Evolutionary conservation across 106 monocot species (phyloP).

Genomic region (Agapanthus africanus): DNA sequence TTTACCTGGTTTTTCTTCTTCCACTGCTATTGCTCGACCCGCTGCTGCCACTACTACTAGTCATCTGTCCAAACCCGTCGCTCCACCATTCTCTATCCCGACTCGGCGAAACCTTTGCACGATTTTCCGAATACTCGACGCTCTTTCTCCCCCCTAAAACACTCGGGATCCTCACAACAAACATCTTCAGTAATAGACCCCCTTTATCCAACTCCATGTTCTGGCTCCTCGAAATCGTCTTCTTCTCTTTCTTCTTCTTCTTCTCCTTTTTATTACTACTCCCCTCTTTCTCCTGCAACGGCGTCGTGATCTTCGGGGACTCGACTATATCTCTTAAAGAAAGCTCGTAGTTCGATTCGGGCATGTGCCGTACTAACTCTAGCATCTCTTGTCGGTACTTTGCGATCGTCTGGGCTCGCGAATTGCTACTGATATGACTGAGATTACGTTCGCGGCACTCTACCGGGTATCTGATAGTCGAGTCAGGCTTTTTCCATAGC

Average conservation of each 20-base stretch:
- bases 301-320: neutral
- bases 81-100: constrained; percentile 18
- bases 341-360: constrained; percentile 34
- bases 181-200: constrained; percentile 22
- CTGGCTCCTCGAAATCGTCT: constrained; percentile 10
- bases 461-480: neutral
- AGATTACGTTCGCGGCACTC: too few species aligned
- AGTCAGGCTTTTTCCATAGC: constrained; percentile 11
- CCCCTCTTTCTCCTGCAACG: neutral
- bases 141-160: constrained; percentile 16
- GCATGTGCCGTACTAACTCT: constrained; percentile 30
- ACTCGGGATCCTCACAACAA: constrained; percentile 4
- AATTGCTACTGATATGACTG: neutral
- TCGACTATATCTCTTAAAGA: constrained; percentile 48
- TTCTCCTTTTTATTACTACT: neutral
- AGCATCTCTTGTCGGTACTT: constrained; percentile 47
- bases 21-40: too few species aligned
- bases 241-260: neutral
- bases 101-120: constrained; percentile 10
- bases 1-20: neutral
- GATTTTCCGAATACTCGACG: neutral
- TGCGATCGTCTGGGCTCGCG: constrained; percentile 12
- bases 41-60: constrained; percentile 1
- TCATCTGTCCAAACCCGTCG: neutral
- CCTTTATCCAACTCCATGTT: constrained; percentile 15